A percentile compares a stretch with the other conserved stretches of the same genome.
These are phyloP conservation scores for Coemansia sp. DNA, from an alignment of 192 early-diverging fungal genomes.

Conservation along the genomic window DNA sequence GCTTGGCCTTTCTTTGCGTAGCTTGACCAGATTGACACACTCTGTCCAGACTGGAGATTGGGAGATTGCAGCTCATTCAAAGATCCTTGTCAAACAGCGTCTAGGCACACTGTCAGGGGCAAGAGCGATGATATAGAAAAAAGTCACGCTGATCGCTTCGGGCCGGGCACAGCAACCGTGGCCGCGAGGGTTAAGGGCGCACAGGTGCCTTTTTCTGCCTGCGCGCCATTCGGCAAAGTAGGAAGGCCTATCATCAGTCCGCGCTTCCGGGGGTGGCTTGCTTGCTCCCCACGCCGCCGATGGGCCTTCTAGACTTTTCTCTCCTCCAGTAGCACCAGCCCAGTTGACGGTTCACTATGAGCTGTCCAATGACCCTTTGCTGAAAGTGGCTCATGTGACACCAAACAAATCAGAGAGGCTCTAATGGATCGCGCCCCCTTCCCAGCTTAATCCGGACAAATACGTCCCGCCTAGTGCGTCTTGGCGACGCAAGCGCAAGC, in stretches of 20 bases:
- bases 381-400: background rate
- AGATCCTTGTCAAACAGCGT: background rate
- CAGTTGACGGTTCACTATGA: background rate
- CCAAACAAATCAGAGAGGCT: background rate
- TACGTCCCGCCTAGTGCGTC: background rate
- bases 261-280: background rate
- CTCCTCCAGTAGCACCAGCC: background rate
- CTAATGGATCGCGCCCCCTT: background rate
- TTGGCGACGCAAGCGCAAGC: background rate
- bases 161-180: background rate
- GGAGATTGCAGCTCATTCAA: background rate
- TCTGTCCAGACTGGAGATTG: background rate
- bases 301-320: background rate
- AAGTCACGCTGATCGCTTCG: background rate
- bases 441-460: background rate
- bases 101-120: background rate
- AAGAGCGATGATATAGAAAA: background rate
- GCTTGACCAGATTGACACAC: background rate
- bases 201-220: background rate
- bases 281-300: background rate
- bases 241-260: background rate
- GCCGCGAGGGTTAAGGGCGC: background rate
- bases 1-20: background rate
- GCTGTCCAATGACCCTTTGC: background rate
- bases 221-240: background rate